phyloP scores from a whole-genome alignment of 2,329 filamentous ascomycete genomes.

The Phyllosticta citribraziliensis region DNA sequence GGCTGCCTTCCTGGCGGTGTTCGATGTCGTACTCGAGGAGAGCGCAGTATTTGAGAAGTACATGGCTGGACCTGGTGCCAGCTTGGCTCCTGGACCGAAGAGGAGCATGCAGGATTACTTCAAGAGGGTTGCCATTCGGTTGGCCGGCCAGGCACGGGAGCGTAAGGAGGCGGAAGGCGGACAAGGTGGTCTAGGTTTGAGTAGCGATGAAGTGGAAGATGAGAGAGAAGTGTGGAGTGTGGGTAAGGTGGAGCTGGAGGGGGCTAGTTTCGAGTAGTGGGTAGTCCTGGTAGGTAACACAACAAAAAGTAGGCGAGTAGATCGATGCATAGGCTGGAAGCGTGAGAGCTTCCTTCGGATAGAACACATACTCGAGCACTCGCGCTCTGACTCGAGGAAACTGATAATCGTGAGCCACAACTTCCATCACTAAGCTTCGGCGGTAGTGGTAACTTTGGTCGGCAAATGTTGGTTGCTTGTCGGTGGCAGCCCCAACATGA shows the following conservation, averaged over 20 bases:
- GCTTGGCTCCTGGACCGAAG: constrained; percentile 63
- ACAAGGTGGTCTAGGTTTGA: constrained; percentile 71
- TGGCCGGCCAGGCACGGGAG: constrained; percentile 82
- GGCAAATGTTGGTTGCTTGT: too few species aligned
- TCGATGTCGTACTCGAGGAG: constrained; percentile 83
- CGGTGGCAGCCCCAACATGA: too few species aligned
- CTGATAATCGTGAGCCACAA: not conserved
- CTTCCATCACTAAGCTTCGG: too few species aligned
- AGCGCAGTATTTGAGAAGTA: constrained; percentile 83
- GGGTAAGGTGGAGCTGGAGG: constrained; percentile 75
- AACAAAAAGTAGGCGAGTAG: too few species aligned
- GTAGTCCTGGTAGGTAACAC: too few species aligned
- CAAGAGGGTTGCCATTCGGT: constrained; percentile 75
- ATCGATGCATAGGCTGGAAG: too few species aligned
- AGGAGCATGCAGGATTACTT: constrained; percentile 95
- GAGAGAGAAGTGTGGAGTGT: constrained; percentile 95
- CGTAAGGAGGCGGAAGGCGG: constrained; percentile 86
- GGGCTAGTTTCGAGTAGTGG: constrained; percentile 31
- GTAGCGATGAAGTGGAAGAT: constrained; percentile 86
- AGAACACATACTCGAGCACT: too few species aligned
- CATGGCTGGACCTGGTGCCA: constrained; percentile 56
- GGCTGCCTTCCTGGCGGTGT: constrained; percentile 84
- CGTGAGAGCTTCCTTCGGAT: too few species aligned
- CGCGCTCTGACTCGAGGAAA: not conserved
- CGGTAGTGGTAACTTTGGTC: too few species aligned